Evolutionary conservation across 345 rosid genomes (phyloP).

Genomic region (Microcos paniculata): DNA sequence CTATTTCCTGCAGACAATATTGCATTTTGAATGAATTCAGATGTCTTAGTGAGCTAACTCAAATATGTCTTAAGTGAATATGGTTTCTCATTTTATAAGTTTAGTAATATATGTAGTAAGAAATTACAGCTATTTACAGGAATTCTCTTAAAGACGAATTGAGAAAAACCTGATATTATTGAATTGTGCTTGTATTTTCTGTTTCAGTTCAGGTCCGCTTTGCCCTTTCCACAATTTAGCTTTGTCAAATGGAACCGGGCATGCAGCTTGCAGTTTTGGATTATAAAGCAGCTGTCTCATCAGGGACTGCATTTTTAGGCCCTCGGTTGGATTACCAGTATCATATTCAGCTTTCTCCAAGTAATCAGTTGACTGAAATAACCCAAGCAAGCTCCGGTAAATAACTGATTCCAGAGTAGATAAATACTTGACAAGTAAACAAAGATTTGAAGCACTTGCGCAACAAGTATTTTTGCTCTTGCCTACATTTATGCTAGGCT

Average conservation of each 20-base stretch:
- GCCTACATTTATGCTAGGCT: background rate
- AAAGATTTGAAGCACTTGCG: too few species aligned
- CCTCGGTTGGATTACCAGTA: slow-evolving; percentile 79
- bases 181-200: slow-evolving; percentile 79
- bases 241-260: slow-evolving; percentile 94
- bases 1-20: background rate
- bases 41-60: background rate
- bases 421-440: background rate
- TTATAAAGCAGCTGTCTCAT: slow-evolving; percentile 74
- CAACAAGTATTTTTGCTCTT: background rate
- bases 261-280: slow-evolving; percentile 79
- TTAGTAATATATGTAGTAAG: background rate
- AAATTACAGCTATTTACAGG: background rate
- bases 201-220: slow-evolving; percentile 89
- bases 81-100: too few species aligned
- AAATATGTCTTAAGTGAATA: background rate
- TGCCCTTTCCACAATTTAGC: slow-evolving; percentile 96
- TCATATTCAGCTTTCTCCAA: slow-evolving; percentile 86
- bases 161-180: slow-evolving; percentile 78
- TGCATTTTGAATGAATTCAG: background rate
- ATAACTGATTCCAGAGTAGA: background rate
- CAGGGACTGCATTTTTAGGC: slow-evolving; percentile 75
- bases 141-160: slow-evolving; percentile 9
- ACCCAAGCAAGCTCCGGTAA: background rate
- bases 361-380: slow-evolving; percentile 68